Conservation (phyloP, 768 basidiomycete species). For the Auricularia cornea region DNA sequence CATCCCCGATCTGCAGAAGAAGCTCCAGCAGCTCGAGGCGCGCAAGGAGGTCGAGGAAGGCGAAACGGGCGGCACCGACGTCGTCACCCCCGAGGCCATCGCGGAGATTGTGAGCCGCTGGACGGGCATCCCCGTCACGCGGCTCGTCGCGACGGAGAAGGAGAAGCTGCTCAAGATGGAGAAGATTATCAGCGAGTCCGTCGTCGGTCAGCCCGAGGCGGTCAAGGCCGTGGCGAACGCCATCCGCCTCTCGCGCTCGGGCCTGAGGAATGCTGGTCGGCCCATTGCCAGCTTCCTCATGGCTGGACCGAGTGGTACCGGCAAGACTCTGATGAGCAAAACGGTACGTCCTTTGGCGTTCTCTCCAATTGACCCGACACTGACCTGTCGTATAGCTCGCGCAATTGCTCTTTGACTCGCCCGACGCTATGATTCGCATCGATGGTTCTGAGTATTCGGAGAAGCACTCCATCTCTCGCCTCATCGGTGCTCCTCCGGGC, state of each 20-base stretch:
- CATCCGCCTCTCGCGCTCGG: conserved; percentile 84
- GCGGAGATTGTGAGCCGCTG: conserved; percentile 90
- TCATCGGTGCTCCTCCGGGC: conserved; percentile 71
- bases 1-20: conserved; percentile 72
- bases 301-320: conserved; percentile 86
- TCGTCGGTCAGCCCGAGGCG: conserved; percentile 87
- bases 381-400: conserved; percentile 53
- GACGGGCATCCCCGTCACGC: conserved; percentile 87
- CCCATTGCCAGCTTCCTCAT: conserved; percentile 92
- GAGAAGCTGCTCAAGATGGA: conserved; percentile 87
- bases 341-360: conserved; percentile 45
- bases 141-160: conserved; percentile 80
- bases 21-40: conserved; percentile 39
- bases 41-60: conserved; percentile 63
- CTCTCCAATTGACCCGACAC: neutral
- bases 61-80: conserved; percentile 56
- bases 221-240: conserved; percentile 92
- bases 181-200: conserved; percentile 62
- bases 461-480: conserved; percentile 62
- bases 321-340: conserved; percentile 85
- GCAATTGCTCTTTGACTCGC: conserved; percentile 79
- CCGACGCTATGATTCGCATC: conserved; percentile 85
- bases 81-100: conserved; percentile 82
- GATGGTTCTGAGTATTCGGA: conserved; percentile 93
- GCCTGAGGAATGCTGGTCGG: conserved; percentile 78